These are phyloP conservation scores for Platanthera zijinensis DNA, from an alignment of 106 monocot species.

Conservation along the genomic window DNA sequence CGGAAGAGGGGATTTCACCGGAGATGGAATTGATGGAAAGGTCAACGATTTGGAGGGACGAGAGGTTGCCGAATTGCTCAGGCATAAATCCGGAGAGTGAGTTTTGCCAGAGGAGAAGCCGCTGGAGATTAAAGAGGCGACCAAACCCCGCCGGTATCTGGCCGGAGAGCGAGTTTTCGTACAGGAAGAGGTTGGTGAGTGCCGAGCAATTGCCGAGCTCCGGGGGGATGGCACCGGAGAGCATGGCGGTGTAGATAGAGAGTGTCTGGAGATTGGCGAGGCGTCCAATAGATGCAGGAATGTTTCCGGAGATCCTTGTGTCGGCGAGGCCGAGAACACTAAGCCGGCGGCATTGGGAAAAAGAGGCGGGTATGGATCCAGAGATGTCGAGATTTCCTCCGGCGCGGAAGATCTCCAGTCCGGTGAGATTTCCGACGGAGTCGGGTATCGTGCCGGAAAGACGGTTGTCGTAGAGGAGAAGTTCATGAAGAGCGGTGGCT, in stretches of 20 bases:
- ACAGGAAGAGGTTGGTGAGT: conserved; percentile 68
- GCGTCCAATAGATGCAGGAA: conserved; percentile 54
- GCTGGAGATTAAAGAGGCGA: conserved; percentile 40
- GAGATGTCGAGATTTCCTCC: conserved; percentile 78
- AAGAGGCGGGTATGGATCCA: conserved; percentile 55
- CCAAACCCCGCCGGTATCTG: conserved; percentile 61
- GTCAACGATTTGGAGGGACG: conserved; percentile 55
- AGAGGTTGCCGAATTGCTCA: conserved; percentile 52
- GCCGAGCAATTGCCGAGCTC: conserved; percentile 68
- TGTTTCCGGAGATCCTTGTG: conserved; percentile 66
- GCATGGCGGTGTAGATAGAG: conserved; percentile 72
- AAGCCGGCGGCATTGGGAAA: conserved; percentile 54
- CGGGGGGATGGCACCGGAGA: conserved; percentile 72
- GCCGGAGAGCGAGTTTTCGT: conserved; percentile 81
- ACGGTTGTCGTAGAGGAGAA: conserved; percentile 73
- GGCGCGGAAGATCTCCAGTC: conserved; percentile 53
- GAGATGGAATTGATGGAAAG: conserved; percentile 95
- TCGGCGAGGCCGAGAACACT: conserved; percentile 74
- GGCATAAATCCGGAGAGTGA: conserved; percentile 60
- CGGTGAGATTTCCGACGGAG: conserved; percentile 42
- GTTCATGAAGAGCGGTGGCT: conserved; percentile 28
- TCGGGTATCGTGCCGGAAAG: conserved; percentile 53
- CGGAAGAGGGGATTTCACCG: conserved; percentile 55
- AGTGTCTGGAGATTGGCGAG: conserved; percentile 62
- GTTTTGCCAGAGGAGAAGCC: conserved; percentile 89